Evolutionary conservation across 371 early-diverging fungal genomes (phyloP).

Genomic region (Blakeslea trispora): DNA sequence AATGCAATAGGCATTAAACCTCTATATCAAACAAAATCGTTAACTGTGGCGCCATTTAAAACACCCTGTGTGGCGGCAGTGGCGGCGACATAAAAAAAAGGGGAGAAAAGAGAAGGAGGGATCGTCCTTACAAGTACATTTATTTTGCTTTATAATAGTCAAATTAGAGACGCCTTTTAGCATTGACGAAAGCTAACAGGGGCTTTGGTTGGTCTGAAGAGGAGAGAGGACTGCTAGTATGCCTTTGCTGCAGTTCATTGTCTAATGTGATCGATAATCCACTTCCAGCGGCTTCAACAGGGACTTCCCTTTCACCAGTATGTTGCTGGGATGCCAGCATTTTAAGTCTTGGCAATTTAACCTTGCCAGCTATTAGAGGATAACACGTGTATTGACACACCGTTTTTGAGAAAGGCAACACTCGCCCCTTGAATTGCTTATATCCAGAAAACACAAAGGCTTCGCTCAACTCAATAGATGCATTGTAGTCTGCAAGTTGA

Average conservation of each 20-base stretch:
- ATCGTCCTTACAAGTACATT: no score
- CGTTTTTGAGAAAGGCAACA: slow-evolving; percentile 55
- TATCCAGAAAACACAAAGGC: slow-evolving; percentile 75
- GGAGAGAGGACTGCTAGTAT: not conserved
- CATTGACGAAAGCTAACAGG: slow-evolving; percentile 25
- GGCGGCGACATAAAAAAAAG: no score
- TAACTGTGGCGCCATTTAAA: no score
- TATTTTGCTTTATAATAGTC: no score
- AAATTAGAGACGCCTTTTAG: slow-evolving; percentile 5
- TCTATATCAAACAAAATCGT: no score
- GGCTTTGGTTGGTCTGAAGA: not conserved
- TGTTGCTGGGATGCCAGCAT: slow-evolving; percentile 43
- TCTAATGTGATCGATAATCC: slow-evolving; percentile 20
- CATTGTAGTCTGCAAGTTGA: slow-evolving; percentile 55
- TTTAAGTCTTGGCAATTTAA: slow-evolving; percentile 55
- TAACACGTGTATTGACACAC: slow-evolving; percentile 46
- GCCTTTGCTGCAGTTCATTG: slow-evolving; percentile 27
- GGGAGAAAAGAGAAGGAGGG: no score
- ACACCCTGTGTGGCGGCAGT: no score
- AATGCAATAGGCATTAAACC: no score
- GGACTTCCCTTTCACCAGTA: slow-evolving; percentile 38
- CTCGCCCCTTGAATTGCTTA: slow-evolving; percentile 57
- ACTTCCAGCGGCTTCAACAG: slow-evolving; percentile 31
- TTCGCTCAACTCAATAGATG: slow-evolving; percentile 67
- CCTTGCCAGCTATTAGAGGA: slow-evolving; percentile 54